Conservation (phyloP, 106 monocot species). For the Acorus calamus region DNA sequence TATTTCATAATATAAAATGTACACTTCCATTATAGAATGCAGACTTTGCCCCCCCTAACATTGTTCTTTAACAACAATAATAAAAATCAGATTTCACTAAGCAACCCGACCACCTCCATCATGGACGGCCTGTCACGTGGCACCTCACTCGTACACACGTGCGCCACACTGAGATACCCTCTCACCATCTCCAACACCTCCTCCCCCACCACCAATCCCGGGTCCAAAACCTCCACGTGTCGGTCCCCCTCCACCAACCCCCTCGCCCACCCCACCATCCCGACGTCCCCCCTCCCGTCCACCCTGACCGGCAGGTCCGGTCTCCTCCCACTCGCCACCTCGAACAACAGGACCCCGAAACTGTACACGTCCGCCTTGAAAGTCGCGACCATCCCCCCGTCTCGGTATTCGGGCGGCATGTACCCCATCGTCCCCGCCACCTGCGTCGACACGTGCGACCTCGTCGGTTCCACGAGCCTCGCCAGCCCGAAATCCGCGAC, state of each 20-base stretch:
- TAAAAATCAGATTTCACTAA: conserved; percentile 12
- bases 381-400: too few species aligned
- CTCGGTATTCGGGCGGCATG: too few species aligned
- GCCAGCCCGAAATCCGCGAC: conserved; percentile 87
- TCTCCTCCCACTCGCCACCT: conserved; percentile 38
- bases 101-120: conserved; percentile 34
- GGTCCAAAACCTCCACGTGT: conserved; percentile 40
- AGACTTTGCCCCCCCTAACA: too few species aligned
- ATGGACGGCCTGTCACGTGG: conserved; percentile 42
- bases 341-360: conserved; percentile 1
- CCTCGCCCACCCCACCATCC: conserved; percentile 33
- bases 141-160: conserved; percentile 25
- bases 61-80: too few species aligned
- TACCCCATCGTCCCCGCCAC: conserved; percentile 5
- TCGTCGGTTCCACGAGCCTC: conserved; percentile 27
- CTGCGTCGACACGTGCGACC: conserved; percentile 57
- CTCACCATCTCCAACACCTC: conserved; percentile 18
- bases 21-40: too few species aligned
- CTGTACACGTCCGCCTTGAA: too few species aligned
- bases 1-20: too few species aligned
- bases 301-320: background rate
- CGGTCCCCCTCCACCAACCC: conserved; percentile 22
- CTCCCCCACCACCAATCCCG: conserved; percentile 10
- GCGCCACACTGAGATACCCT: conserved; percentile 35
- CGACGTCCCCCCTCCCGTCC: background rate